Conservation (phyloP, 192 early-diverging fungal genomes). For the Backusella australiensis region DNA sequence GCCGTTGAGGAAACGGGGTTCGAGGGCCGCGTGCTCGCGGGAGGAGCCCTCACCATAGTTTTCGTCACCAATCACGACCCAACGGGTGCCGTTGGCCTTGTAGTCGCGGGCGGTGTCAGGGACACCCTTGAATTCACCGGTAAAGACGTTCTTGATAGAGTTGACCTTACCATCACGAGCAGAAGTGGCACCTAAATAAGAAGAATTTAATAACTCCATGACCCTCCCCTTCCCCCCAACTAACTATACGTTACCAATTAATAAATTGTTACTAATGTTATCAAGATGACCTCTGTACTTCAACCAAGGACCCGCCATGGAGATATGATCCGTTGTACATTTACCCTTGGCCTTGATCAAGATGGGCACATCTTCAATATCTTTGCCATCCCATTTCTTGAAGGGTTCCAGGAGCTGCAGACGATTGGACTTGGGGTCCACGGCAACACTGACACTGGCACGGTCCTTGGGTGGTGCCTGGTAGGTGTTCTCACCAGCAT, state of each 20-base stretch:
- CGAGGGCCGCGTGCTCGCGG: constrained; percentile 97
- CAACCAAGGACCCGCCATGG: constrained; percentile 88
- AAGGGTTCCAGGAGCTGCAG: constrained; percentile 92
- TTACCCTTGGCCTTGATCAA: constrained; percentile 97
- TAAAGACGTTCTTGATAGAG: constrained; percentile 68
- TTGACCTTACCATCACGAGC: constrained; percentile 79
- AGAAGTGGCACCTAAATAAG: constrained; percentile 71
- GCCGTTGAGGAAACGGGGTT: constrained; percentile 94
- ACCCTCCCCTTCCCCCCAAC: constrained; percentile 55
- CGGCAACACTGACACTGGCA: constrained; percentile 64
- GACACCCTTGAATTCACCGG: constrained; percentile 81
- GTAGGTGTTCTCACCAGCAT: constrained; percentile 93
- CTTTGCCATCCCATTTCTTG: constrained; percentile 84
- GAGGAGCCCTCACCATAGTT: constrained; percentile 99
- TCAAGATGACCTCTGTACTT: constrained; percentile 98
- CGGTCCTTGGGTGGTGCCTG: constrained; percentile 91
- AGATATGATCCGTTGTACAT: constrained; percentile 99
- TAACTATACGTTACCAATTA: constrained; percentile 60
- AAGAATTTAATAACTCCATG: not conserved
- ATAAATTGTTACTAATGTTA: constrained; percentile 99
- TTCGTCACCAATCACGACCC: constrained; percentile 98
- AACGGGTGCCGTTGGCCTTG: constrained; percentile 82
- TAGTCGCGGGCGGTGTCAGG: constrained; percentile 93
- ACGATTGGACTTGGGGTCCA: constrained; percentile 83
- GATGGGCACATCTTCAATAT: constrained; percentile 75